phyloP scores from a whole-genome alignment of 345 rosid species.

The Populus euphratica region DNA sequence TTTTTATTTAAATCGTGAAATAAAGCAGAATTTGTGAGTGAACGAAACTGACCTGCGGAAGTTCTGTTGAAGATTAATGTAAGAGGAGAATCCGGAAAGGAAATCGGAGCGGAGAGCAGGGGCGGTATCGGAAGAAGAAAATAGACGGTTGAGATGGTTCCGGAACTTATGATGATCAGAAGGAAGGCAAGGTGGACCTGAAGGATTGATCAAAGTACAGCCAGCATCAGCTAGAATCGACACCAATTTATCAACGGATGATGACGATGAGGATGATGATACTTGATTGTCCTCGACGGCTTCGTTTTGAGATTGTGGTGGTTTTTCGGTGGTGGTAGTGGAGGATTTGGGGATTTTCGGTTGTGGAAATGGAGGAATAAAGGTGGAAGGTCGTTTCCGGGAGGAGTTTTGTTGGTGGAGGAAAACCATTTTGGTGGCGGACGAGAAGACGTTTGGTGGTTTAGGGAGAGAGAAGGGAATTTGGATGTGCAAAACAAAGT shows the following conservation, averaged over 20 bases:
- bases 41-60: constrained; percentile 44
- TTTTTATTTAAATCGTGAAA: no score
- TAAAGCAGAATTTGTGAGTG: background rate
- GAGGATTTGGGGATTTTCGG: constrained; percentile 43
- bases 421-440: constrained; percentile 43
- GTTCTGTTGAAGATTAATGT: constrained; percentile 48
- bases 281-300: background rate
- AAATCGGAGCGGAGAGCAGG: constrained; percentile 41
- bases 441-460: no score
- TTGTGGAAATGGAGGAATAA: constrained; percentile 33
- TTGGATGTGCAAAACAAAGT: no score
- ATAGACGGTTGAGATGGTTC: constrained; percentile 48
- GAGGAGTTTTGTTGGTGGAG: constrained; percentile 50
- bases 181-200: constrained; percentile 65
- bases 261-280: background rate
- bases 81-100: constrained; percentile 47
- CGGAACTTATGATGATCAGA: constrained; percentile 58
- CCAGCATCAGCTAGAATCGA: constrained; percentile 69
- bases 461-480: no score
- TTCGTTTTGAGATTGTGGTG: background rate
- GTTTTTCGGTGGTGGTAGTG: constrained; percentile 4
- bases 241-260: constrained; percentile 45
- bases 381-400: constrained; percentile 40
- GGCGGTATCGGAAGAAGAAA: constrained; percentile 33
- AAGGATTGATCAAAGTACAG: constrained; percentile 57